Evolutionary conservation across 495 filamentous ascomycete species (phyloP).

Genomic region (Monascus purpureus): DNA sequence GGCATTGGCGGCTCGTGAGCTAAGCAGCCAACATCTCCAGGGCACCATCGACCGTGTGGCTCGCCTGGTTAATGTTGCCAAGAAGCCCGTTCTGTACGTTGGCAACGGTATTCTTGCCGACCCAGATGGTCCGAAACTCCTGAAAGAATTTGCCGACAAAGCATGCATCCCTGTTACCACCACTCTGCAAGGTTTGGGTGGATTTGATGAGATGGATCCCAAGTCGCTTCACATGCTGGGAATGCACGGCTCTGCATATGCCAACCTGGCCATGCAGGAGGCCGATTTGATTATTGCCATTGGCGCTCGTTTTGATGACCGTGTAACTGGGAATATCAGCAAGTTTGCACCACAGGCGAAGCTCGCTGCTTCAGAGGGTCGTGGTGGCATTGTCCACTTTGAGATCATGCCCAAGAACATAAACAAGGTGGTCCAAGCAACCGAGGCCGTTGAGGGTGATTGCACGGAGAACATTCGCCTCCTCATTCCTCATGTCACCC

Average conservation of each 20-base stretch:
- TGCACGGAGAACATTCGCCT: conserved; percentile 51
- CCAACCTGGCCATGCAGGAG: conserved; percentile 52
- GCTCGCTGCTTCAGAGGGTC: conserved; percentile 36
- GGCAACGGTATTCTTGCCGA: conserved; percentile 41
- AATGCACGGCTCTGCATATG: conserved; percentile 49
- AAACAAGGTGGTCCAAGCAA: conserved; percentile 49
- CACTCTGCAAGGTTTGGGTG: conserved; percentile 50
- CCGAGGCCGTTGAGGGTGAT: conserved; percentile 46
- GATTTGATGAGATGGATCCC: conserved; percentile 44
- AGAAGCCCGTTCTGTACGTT: conserved; percentile 47
- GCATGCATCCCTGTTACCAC: conserved; percentile 47
- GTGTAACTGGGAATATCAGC: conserved; percentile 38
- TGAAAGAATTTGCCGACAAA: conserved; percentile 44
- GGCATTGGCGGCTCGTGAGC: conserved; percentile 35
- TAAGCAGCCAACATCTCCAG: conserved; percentile 32
- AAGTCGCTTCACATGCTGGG: conserved; percentile 50
- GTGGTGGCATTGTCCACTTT: conserved; percentile 51
- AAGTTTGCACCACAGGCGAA: conserved; percentile 45
- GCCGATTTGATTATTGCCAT: conserved; percentile 49
- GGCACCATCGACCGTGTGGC: conserved; percentile 36
- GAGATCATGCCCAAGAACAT: conserved; percentile 52
- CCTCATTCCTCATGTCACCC: conserved; percentile 55
- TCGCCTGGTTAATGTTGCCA: conserved; percentile 42
- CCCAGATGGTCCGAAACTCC: conserved; percentile 35
- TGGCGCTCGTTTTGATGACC: conserved; percentile 49